Base-by-base conservation (phyloP, 306 rosid genomes). In the Cicer chorassanicum region DNA sequence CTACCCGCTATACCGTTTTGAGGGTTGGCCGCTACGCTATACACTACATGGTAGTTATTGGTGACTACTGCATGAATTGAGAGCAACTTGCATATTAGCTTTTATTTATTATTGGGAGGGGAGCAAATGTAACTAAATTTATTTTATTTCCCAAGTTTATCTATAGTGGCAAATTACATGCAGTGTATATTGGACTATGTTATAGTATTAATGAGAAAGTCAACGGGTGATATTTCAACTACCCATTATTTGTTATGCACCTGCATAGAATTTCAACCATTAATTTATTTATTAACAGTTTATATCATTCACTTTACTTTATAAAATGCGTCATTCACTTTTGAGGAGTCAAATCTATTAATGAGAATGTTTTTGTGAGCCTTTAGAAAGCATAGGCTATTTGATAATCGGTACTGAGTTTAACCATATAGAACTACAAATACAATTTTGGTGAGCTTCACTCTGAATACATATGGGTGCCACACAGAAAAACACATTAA, bases 61-160 rank as follows among this genome's bases (percentile, higher is more conserved):
- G 13, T 18, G 12, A 19, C 61, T 55, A 19, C 61, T 55, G 61
- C 38, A 19, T 19, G 54, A n/a, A 49, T n/a, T 49, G 7, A n/a
- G 18, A 62, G 57, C 54, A 68, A 77, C 70, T 12, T 18, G 12
- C 10, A 6, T 59, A 9, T 70, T 56, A 19, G 3, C 9, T 70
- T n/a, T 13, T 61, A 44, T n/a, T 13, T 61, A 36, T 41, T 64
- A 7, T 19, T 2, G 71, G 55, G 39, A 29, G 39, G n/a, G 36
- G 49, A 14, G 68, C 9, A 21, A 21, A 21, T 21, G 24, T 21
- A 6, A 57, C 62, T 38, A 54, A 21, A 21, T 21, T 21, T 21
- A 44, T 77, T 77, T 68, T 57, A 18, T 48, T 12, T 59, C 19
- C 21, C 54, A 39, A 50, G 63, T 41, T 64, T 39, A 49, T 45